Percentiles rank a stretch among this genome's conserved stretches.
Evolutionary conservation across 345 rosid genomes (phyloP).

Genomic region (Euphorbia lathyris): DNA sequence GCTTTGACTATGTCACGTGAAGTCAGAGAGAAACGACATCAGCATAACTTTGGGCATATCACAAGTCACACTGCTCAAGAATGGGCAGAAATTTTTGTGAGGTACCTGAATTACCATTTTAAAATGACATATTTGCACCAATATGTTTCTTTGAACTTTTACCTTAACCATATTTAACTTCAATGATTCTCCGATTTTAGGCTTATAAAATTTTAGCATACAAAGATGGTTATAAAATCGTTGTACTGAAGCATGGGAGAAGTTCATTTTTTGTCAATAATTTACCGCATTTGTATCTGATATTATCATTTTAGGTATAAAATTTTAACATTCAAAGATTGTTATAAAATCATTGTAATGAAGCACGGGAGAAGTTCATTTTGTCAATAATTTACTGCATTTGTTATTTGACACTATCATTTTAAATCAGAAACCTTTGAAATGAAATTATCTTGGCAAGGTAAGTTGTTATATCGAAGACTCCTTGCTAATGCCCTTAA

Average conservation of each 20-base stretch:
- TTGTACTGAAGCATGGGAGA: background rate
- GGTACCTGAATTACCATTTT: constrained; percentile 37
- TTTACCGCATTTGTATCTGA: background rate
- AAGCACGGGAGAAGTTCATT: background rate
- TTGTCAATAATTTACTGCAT: background rate
- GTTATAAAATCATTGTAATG: background rate
- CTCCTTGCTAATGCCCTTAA: background rate
- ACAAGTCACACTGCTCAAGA: constrained; percentile 91
- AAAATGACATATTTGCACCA: constrained; percentile 1
- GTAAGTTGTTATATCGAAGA: background rate
- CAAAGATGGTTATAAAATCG: too few species aligned
- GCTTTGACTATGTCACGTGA: constrained; percentile 80
- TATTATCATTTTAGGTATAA: background rate
- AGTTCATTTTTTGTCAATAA: background rate
- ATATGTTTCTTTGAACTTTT: background rate
- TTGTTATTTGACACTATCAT: background rate
- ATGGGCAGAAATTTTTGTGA: constrained; percentile 99
- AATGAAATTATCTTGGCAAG: background rate
- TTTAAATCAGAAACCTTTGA: background rate
- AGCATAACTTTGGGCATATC: constrained; percentile 73
- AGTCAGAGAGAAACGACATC: constrained; percentile 90
- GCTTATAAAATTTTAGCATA: too few species aligned
- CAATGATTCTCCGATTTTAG: too few species aligned
- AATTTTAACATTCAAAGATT: too few species aligned
- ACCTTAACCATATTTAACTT: background rate